Conservation (phyloP, 345 rosid species). For the Salix arbutifolia region DNA sequence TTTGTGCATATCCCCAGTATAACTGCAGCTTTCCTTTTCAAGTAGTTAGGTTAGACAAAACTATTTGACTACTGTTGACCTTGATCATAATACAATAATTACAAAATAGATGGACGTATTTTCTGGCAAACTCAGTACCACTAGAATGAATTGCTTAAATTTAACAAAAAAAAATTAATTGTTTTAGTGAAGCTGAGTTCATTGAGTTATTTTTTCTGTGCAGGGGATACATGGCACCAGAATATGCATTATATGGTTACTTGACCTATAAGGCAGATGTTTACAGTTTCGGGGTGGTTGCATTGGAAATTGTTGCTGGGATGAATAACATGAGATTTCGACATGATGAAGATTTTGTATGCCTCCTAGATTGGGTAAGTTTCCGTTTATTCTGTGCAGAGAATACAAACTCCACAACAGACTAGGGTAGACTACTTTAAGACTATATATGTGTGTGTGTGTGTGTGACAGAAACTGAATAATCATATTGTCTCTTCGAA, state of each 20-base stretch:
- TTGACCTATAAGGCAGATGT: conserved; percentile 30
- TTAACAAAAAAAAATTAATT: no score
- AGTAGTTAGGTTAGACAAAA: neutral
- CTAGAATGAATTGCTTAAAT: neutral
- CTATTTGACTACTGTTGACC: neutral
- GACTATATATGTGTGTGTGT: no score
- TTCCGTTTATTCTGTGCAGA: neutral
- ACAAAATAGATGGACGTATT: neutral
- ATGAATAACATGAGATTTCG: conserved; percentile 19
- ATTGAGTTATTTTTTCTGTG: neutral
- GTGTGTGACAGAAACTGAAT: neutral
- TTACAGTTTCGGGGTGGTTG: conserved; percentile 31
- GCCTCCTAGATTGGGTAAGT: conserved; percentile 30
- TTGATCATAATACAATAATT: neutral
- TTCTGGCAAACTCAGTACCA: neutral
- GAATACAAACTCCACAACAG: no score
- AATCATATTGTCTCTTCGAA: neutral
- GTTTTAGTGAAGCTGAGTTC: neutral
- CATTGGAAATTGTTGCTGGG: conserved; percentile 23
- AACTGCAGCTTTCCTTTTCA: neutral
- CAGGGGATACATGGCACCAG: conserved; percentile 36
- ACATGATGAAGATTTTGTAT: conserved; percentile 10
- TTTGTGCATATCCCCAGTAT: neutral
- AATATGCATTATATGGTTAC: conserved; percentile 32
- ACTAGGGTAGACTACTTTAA: no score